A percentile compares a stretch with the other conserved stretches of the same genome.
phyloP scores from a whole-genome alignment of 148 eudicot genomes.

The Vaccinium myrtillus region DNA sequence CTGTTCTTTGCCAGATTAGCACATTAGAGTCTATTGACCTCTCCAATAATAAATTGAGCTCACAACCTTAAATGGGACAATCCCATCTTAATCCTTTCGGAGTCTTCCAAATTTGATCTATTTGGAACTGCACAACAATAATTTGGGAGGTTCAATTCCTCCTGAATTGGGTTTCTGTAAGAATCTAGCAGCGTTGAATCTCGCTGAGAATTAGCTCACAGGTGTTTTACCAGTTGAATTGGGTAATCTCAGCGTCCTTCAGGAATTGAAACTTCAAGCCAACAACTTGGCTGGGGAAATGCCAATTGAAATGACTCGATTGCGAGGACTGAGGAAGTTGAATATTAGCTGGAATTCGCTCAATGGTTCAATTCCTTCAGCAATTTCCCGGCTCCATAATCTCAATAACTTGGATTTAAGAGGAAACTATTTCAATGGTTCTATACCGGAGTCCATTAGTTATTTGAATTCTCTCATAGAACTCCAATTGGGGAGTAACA shows the following conservation, averaged over 20 bases:
- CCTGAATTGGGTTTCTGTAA: slow-evolving; percentile 45
- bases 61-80: slow-evolving; percentile 47
- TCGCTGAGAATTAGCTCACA: slow-evolving; percentile 45
- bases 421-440: too few species aligned
- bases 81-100: slow-evolving; percentile 38
- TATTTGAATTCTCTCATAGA: too few species aligned
- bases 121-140: slow-evolving; percentile 63
- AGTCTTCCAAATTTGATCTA: slow-evolving; percentile 44
- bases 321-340: slow-evolving; percentile 11
- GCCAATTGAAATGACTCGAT: slow-evolving; percentile 43
- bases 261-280: slow-evolving; percentile 52
- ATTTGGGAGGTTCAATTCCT: slow-evolving; percentile 56
- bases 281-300: slow-evolving; percentile 53
- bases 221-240: slow-evolving; percentile 53
- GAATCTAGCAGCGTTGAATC: slow-evolving; percentile 50
- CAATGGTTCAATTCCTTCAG: slow-evolving; percentile 60
- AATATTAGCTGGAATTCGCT: slow-evolving; percentile 31
- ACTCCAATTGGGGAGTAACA: too few species aligned
- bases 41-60: slow-evolving; percentile 35
- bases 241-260: slow-evolving; percentile 44
- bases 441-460: too few species aligned
- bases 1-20: slow-evolving; percentile 41
- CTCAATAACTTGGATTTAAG: slow-evolving; percentile 44
- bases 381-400: slow-evolving; percentile 31
- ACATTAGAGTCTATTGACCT: slow-evolving; percentile 58